Conservation (phyloP, 495 filamentous ascomycete genomes). For the Glutinoglossum americanum region DNA sequence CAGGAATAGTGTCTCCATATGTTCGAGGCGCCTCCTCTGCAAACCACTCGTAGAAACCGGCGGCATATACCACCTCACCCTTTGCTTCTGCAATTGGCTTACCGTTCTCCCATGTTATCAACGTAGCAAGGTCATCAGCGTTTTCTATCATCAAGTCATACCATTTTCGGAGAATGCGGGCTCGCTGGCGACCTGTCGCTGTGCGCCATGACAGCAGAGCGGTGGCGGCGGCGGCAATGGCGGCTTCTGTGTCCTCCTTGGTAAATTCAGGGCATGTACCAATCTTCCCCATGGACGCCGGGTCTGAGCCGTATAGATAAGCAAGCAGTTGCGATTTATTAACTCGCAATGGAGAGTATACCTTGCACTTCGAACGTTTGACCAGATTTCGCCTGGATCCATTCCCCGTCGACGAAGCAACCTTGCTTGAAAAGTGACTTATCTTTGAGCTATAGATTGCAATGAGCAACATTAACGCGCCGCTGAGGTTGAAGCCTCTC, state of each 20-base stretch:
- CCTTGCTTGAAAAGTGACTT: conserved; percentile 55
- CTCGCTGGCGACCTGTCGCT: conserved; percentile 6
- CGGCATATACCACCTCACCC: conserved; percentile 50
- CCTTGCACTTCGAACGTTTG: conserved; percentile 65
- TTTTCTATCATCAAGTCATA: conserved; percentile 79
- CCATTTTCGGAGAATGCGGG: conserved; percentile 58
- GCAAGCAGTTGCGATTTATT: neutral
- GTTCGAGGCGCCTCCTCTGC: conserved; percentile 47
- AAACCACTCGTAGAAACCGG: conserved; percentile 63
- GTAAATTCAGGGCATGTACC: conserved; percentile 69
- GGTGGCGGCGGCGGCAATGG: conserved; percentile 22
- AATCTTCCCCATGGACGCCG: conserved; percentile 57
- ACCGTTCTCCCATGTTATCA: conserved; percentile 75
- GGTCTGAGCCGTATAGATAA: conserved; percentile 29
- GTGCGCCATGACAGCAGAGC: conserved; percentile 7
- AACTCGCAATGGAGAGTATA: conserved; percentile 1
- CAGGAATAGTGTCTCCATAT: conserved; percentile 50
- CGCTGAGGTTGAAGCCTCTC: neutral
- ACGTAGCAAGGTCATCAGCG: conserved; percentile 61
- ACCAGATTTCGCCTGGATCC: conserved; percentile 50
- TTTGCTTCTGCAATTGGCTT: conserved; percentile 52
- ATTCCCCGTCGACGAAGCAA: conserved; percentile 71
- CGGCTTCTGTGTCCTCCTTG: conserved; percentile 47
- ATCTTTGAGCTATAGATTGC: conserved; percentile 44
- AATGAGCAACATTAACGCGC: neutral